Evolutionary conservation across 108 stramenopile species (phyloP), one percentile per base, ranked within the genome.

Genomic region (Licmophora abbreviata): DNA sequence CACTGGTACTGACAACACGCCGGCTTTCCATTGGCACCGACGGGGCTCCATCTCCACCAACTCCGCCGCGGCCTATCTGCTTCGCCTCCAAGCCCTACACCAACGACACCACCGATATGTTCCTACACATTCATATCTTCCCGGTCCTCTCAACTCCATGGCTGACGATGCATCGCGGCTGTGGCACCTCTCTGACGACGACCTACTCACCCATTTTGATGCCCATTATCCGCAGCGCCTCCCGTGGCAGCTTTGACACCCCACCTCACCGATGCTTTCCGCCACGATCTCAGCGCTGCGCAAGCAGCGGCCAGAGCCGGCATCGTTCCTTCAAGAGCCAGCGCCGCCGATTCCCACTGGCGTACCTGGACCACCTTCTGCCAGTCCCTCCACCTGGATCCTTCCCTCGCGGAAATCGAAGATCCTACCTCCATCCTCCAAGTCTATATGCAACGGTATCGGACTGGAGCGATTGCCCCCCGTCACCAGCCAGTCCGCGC

Each of bases 371-470:
- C 8, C 6, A 2, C n/a, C 22, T 66, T 26, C 51, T 59, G 57
- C 38, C 1, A 21, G 12, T 28, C 41, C 1, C 42, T 44, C 32
- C 1, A 3, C 9, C 9, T 64, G 29, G 62, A 58, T 37, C 51
- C 68, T 30, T 51, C 62, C 30, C 66, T 73, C 10, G 25, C 47
- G 9, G 40, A 51, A 30, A 28, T 44, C 35, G 27, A 40, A 7
- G 65, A 64, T 10, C 67, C 63, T 4, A 43, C 56, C 12, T 58
- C 61, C 27, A 34, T 73, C 45, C 58, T 73, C 29, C 61, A 59
- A 32, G 62, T 71, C 37, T 79, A 71, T 28, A 73, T 59, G 15
- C 18, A 43, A 10, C 56, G 58, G n/a, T n/a, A n/a, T n/a, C n/a
- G n/a, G n/a, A n/a, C n/a, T n/a, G n/a, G n/a, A n/a, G n/a, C n/a